A percentile compares a stretch with the other conserved stretches of the same genome.
Conservation (phyloP, 1,284 basidiomycete genomes). For the Phylloboletellus chloephorus region DNA sequence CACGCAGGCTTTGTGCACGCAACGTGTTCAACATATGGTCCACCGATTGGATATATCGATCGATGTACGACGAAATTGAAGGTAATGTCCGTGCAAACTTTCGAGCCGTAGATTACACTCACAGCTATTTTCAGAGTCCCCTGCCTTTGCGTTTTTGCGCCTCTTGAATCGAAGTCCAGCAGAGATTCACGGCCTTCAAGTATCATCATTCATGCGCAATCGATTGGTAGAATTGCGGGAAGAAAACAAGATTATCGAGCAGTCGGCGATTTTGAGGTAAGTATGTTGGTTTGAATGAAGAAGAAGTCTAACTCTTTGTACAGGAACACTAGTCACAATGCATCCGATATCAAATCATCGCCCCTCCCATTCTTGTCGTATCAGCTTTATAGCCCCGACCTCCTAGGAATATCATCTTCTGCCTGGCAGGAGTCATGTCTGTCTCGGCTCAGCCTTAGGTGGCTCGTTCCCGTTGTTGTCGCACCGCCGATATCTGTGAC, state of each 20-base stretch:
- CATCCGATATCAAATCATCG: slow-evolving; percentile 21
- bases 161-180: slow-evolving; percentile 59
- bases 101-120: slow-evolving; percentile 4
- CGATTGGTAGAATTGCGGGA: slow-evolving; percentile 44
- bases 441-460: slow-evolving; percentile 73
- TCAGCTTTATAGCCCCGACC: slow-evolving; percentile 41
- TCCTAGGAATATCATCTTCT: slow-evolving; percentile 56
- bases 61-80: slow-evolving; percentile 55
- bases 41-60: slow-evolving; percentile 71
- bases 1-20: slow-evolving; percentile 58
- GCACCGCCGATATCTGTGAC: slow-evolving; percentile 79
- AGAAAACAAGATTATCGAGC: slow-evolving; percentile 40
- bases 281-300: slow-evolving; percentile 24
- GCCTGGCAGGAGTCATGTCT: slow-evolving; percentile 76
- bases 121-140: slow-evolving; percentile 31
- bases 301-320: slow-evolving; percentile 7
- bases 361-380: slow-evolving; percentile 36
- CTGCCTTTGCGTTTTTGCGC: slow-evolving; percentile 74
- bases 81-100: slow-evolving; percentile 35
- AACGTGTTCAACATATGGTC: slow-evolving; percentile 92
- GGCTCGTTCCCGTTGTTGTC: slow-evolving; percentile 77
- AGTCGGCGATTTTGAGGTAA: slow-evolving; percentile 47
- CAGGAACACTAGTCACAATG: slow-evolving; percentile 23
- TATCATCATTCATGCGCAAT: slow-evolving; percentile 52
- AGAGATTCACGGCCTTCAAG: slow-evolving; percentile 60